Evolutionary conservation across 805 yeast species (phyloP), one percentile per base, ranked within the genome.

Genomic region (Suhomyces emberorum): DNA sequence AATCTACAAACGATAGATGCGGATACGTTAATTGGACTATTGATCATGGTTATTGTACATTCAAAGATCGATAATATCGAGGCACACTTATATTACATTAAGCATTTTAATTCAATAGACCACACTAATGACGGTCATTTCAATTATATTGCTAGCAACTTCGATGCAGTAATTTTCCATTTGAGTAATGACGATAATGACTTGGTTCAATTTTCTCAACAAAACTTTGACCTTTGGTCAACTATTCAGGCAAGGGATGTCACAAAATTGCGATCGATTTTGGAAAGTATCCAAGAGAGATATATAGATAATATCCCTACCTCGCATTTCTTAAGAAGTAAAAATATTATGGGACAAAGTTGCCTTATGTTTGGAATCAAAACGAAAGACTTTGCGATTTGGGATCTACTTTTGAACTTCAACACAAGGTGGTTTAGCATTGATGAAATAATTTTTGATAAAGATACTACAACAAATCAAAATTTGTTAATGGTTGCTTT

Each of bases 121-220:
- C 32, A 31, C 30, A 25, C 52, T 3, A 47, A 51, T n/a, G 69
- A 68, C 26, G 96, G 96, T 0, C 65, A 76, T 16, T 56, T 75
- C 20, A 95, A 86, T 8, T 91, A 91, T 54, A 81, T 88, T 1
- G 46, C 88, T 10, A 82, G 95, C 30, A 87, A 95, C 4, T 65
- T 88, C 29, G 95, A 88, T 48, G 95, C 88, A 0, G 95, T 86
- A 0, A 51, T 87, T 7, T 76, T 64, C 38, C 91, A 83, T 50
- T 64, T 88, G 12, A 52, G 57, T 1, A 35, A 42, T 4, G 55
- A 53, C 8, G 72, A 70, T 31, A 30, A 61, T 7, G 59, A 59
- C 3, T 56, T 83, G 32, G 49, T 60, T 3, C 40, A 48, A 1
- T 52, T 64, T 8, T 77, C 89, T 0, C 52, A 52, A 2, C 51